A percentile compares a stretch with the other conserved stretches of the same genome.
Evolutionary conservation across 2,329 filamentous ascomycete species (phyloP).

Genomic region (Nothophaeocryptopus gaeumannii): DNA sequence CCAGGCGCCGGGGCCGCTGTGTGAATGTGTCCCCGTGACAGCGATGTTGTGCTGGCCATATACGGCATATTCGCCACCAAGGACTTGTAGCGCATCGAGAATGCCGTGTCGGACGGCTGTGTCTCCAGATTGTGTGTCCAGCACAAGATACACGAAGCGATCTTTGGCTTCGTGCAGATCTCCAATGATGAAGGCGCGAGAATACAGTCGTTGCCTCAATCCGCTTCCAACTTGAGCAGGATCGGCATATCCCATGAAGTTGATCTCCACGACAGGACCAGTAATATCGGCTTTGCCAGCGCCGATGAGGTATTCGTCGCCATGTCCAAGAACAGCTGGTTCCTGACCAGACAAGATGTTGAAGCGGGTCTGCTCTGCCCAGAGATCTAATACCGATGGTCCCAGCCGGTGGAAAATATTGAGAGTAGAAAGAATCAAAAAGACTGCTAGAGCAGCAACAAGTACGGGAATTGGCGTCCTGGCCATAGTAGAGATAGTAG

Average conservation of each 20-base stretch:
- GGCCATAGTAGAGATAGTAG: slow-evolving; percentile 12
- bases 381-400: slow-evolving; percentile 16
- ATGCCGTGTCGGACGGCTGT: slow-evolving; percentile 87
- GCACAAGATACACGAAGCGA: slow-evolving; percentile 80
- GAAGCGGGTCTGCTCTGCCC: slow-evolving; percentile 4
- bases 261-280: slow-evolving; percentile 82
- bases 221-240: slow-evolving; percentile 78
- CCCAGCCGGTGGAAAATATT: slow-evolving; percentile 21
- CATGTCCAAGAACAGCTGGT: slow-evolving; percentile 1
- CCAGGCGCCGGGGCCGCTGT: slow-evolving; percentile 89
- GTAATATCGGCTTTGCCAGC: slow-evolving; percentile 72
- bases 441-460: slow-evolving; percentile 16
- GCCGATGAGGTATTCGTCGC: slow-evolving; percentile 57
- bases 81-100: slow-evolving; percentile 64
- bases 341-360: slow-evolving; percentile 5
- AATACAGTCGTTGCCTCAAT: slow-evolving; percentile 81
- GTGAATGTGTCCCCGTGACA: slow-evolving; percentile 88
- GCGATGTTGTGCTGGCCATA: slow-evolving; percentile 82
- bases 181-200: slow-evolving; percentile 83
- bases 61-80: slow-evolving; percentile 69
- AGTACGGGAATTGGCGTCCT: slow-evolving; percentile 20
- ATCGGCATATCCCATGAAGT: slow-evolving; percentile 89
- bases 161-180: slow-evolving; percentile 63
- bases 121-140: slow-evolving; percentile 85
- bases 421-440: slow-evolving; percentile 18